Base-by-base conservation (phyloP, 2,329 filamentous ascomycete genomes). In the Colletotrichum higginsianum region DNA sequence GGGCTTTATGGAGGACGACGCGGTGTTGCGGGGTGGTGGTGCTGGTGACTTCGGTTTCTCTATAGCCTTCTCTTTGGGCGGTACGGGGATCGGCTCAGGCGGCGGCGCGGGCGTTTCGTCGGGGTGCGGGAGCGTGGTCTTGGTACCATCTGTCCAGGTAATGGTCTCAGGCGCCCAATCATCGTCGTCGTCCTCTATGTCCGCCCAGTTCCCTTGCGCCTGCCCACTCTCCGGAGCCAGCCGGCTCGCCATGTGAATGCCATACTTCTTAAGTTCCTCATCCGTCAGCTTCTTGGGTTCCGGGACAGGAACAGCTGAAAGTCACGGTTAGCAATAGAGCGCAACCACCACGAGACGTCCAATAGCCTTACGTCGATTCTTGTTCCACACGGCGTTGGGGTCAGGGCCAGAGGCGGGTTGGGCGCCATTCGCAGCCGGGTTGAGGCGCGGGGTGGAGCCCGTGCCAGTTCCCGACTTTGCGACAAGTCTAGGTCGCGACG, bases 161-260 rank as follows among this genome's bases (percentile, higher is more conserved):
- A 96, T 94, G 63, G 92, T 90, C 74, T 96, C 93, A 2, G 94
- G 94, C 16, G 91, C 92, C 93, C 94, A 96, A 77, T 96, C 93
- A 47, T 96, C 94, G 77, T 95, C 93, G 74, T 96, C 94, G 69
- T 96, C 94, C 73, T 96, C 94, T 72, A 96, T 95, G 78, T 97
- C 94, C 30, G 94, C 94, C 94, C 94, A 97, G 79, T 95, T 96
- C 42, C 92, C 90, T 76, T 95, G 92, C 71, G 93, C 93, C 69
- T 90, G 89, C 64, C 86, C 82, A 78, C 95, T 93, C 75, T 96
- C 93, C 61, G 92, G 88, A 74, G 94, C 92, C 67, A 96, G 84
- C 76, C 94, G 91, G 76, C 89, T 94, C 67, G 94, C 93, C 82
- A 97, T 89, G 79, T 96, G 94, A 77, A 96, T 96, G 42, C 94